Percentiles rank a stretch among this genome's conserved stretches.
phyloP scores from a whole-genome alignment of 2,329 filamentous ascomycete species.

The Penicillium thymicola region DNA sequence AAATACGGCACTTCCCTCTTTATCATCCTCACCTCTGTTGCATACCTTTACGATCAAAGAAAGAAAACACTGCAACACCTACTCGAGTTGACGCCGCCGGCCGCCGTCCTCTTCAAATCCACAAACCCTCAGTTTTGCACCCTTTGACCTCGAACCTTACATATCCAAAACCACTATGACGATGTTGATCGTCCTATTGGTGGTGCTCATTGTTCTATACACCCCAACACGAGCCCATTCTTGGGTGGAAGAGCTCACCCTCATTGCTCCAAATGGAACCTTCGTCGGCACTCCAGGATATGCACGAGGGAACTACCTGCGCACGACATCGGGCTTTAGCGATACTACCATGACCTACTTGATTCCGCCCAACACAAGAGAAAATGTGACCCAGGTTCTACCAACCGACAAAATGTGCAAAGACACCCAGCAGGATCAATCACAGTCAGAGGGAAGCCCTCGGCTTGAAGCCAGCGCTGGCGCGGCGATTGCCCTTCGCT shows the following conservation, averaged over 20 bases:
- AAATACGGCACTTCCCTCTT: not conserved
- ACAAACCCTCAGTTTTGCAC: not conserved
- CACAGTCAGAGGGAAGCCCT: slow-evolving; percentile 58
- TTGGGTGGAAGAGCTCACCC: slow-evolving; percentile 75
- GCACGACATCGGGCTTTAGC: slow-evolving; percentile 54
- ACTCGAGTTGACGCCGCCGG: slow-evolving; percentile 9
- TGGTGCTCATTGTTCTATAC: slow-evolving; percentile 27
- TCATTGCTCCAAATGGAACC: slow-evolving; percentile 69
- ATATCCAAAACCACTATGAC: not conserved
- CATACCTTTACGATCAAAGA: not conserved
- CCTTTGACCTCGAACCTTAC: slow-evolving; percentile 1
- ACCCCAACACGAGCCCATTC: slow-evolving; percentile 58
- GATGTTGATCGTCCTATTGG: slow-evolving; percentile 6
- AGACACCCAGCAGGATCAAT: slow-evolving; percentile 57
- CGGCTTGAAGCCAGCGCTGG: slow-evolving; percentile 60
- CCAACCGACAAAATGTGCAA: slow-evolving; percentile 61
- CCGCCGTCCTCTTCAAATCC: slow-evolving; percentile 2
- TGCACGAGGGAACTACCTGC: slow-evolving; percentile 65
- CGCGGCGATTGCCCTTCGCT: slow-evolving; percentile 63
- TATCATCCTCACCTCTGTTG: not conserved
- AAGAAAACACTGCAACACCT: not conserved
- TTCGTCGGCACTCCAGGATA: slow-evolving; percentile 71
- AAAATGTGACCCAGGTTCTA: slow-evolving; percentile 49
- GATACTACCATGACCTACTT: slow-evolving; percentile 62
- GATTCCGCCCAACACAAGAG: slow-evolving; percentile 55